Base-by-base conservation (phyloP, 2,329 filamentous ascomycete species). In the Metarhizium sp. region DNA sequence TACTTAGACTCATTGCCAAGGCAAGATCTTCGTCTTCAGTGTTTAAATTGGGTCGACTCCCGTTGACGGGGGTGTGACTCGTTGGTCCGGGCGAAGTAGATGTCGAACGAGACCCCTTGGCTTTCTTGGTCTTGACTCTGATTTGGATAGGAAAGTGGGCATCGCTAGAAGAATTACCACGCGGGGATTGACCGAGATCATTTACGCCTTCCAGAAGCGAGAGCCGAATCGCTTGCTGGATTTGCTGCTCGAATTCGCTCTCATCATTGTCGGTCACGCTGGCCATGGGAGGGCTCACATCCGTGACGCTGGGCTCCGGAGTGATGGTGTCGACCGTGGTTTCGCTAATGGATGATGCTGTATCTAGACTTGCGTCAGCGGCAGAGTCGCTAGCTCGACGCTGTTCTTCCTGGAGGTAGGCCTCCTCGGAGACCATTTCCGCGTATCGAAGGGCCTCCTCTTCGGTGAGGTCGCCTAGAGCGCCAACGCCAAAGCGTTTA, bases 401-500 rank as follows among this genome's bases (percentile, higher is more conserved):
- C 61, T 79, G 76, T 67, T 84, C 78, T 32, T 86, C 81, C n/a
- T 71, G 62, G 42, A 75, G 67, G 56, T 79, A 83, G 1, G 79
- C 70, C 64, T 87, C 84, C 58, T 83, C 76, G 0, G 84, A 87
- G 6, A 87, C 73, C 75, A 87, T 82, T 64, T 84, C 80, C 0
- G 82, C 84, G 61, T 87, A 87, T 38, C 73, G 75, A 20, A 87
- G 59, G 18, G 83, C 80, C 63, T 87, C 84, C 62, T 86, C 82
- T 60, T 87, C 84, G 2, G 77, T 86, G 58, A 87, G 67, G 32
- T 84, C 82, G 3, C 76, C 80, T 1, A 96, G 72, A 0, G 69
- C 69, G 38, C 91, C 90, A 2, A 94, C 83, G 6, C 94, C 94
- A 64, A 96, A 99, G 40, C 92, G 84, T 34, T 82, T 85, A 40